Percentiles rank a stretch among this genome's conserved stretches.
Evolutionary conservation across 192 early-diverging fungal species (phyloP).

Genomic region (Funneliformis geosporum): DNA sequence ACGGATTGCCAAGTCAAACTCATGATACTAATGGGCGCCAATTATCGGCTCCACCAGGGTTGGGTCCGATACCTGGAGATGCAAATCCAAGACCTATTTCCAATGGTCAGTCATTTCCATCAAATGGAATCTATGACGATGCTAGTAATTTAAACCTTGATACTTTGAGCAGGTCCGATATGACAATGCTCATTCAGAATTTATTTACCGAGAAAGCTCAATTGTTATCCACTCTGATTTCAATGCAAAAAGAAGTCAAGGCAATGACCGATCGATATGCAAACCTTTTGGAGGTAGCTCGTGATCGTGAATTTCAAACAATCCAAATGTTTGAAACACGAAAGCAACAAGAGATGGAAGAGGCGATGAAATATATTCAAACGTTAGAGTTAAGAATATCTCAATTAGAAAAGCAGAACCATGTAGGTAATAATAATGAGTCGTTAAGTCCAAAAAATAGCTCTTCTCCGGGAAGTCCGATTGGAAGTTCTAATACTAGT

Average conservation of each 20-base stretch:
- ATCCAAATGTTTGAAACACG: constrained; percentile 46
- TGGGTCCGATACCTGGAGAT: background rate
- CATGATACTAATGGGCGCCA: background rate
- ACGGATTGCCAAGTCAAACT: background rate
- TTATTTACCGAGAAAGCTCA: constrained; percentile 50
- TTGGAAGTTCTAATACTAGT: constrained; percentile 30
- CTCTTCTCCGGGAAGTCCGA: constrained; percentile 33
- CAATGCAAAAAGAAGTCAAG: constrained; percentile 53
- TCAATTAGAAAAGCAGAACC: constrained; percentile 41
- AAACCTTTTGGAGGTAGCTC: constrained; percentile 43
- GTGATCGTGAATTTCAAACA: constrained; percentile 49
- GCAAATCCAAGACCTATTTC: background rate
- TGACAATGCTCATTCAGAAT: constrained; percentile 40
- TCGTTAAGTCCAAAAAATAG: constrained; percentile 23
- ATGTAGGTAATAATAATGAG: constrained; percentile 31
- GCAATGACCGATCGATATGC: constrained; percentile 46
- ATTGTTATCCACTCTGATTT: constrained; percentile 44
- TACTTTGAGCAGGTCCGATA: background rate
- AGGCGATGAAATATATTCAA: constrained; percentile 51
- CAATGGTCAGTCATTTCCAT: too few relatives aligned
- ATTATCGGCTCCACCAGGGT: background rate
- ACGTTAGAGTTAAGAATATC: constrained; percentile 41
- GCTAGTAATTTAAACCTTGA: constrained; percentile 3
- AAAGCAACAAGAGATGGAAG: constrained; percentile 54
- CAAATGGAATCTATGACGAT: background rate